Evolutionary conservation across 2,329 filamentous ascomycete genomes (phyloP), one percentile per base, ranked within the genome.

Genomic region (Colletotrichum plurivorum): DNA sequence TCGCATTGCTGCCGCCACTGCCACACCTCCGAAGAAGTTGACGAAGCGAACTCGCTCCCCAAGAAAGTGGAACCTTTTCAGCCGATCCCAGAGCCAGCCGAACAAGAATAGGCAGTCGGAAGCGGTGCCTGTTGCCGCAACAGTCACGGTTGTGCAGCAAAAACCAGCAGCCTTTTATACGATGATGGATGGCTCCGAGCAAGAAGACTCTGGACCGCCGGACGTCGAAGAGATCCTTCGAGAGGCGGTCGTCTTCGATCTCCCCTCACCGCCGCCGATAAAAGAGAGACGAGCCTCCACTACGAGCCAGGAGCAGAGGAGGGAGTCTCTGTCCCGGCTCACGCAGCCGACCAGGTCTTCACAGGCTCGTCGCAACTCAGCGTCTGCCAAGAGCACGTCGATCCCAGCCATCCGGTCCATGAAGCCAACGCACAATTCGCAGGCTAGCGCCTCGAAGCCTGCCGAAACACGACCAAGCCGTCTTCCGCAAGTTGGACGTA

Each of bases 401-500:
- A 67, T 68, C 15, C 67, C 67, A 5, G 67, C 64, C 5, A 68
- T 68, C 18, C 57, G 67, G 6, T 67, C 67, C 22, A 68, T 70
- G 63, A 68, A 70, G 46, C 57, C 63, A 16, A 62, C 67, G 5
- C 67, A 63, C 36, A 53, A 54, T 5, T 41, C 67, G 9, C 67
- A 68, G 22, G 31, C 59, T 5, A 63, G 18, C 20, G 43, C 63
- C 12, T 52, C 58, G 7, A 63, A 70, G 58, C 54, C 64, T 41
- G 61, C 61, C 13, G 69, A 67, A 31, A 73, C 71, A 20, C 81
- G 83, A 4, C 88, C 88, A 10, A 93, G 89, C 76, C 88, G 94
- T 64, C 83, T 97, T 18, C 89, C 91, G 31, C 94, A 95, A 73
- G 90, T 97, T 54, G 95, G 94, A 9, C 89, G 95, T 16, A 97